Evolutionary conservation across 2,329 filamentous ascomycete species (phyloP), one percentile per base, ranked within the genome.

Genomic region (Nectriaceae sp.): DNA sequence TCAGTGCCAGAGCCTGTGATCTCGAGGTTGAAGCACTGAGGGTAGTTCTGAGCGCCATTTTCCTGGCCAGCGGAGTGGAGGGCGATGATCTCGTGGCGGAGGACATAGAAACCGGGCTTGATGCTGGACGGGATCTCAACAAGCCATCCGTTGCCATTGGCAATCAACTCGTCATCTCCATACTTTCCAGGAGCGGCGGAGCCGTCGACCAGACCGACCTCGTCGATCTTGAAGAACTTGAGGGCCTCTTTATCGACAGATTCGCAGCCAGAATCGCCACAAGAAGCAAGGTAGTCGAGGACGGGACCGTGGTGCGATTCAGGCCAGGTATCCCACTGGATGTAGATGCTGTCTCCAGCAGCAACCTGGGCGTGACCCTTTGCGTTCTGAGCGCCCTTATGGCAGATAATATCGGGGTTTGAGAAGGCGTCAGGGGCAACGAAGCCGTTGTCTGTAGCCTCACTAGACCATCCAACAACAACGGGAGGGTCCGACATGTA

Each of bases 181-280:
- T 70, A 74, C 35, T 45, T 55, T 44, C 65, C 59, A 50, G 67
- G 70, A 52, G 65, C 70, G 52, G 68, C 60, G 55, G 78, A 68
- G 50, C 82, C 73, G 42, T 60, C 52, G 48, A 77, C 64, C 21
- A 82, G 72, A 58, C 83, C 84, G 31, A 66, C 71, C 57, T 78
- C 76, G 42, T 77, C 75, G 53, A 88, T 85, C 78, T 88, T 88
- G 77, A 85, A 82, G 70, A 80, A 87, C 59, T 79, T 67, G 44
- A 86, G 75, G 10, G 69, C 63, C 5, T 68, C 68, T 69, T 82
- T 80, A 68, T 80, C 76, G 49, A 79, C 79, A 1, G 68, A 65
- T 44, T 75, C 71, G 66, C 80, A 85, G 63, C 83, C 76, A 29
- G 74, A 76, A 46, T 73, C 70, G 31, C 61, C 60, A 71, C 81